Base-by-base conservation (phyloP, 2,329 filamentous ascomycete species). In the Colletotrichum chrysophilum region DNA sequence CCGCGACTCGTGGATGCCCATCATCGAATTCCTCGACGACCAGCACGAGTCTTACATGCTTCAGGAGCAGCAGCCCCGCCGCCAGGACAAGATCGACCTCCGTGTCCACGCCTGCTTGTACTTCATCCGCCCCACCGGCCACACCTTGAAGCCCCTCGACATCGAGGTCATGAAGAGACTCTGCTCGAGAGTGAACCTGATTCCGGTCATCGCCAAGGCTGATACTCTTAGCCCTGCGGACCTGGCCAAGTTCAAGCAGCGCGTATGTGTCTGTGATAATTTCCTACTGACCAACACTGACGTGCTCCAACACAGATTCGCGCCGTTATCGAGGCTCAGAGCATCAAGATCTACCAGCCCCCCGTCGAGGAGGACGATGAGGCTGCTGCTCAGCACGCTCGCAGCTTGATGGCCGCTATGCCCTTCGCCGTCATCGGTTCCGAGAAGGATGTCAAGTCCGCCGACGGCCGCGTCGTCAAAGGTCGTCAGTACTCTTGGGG, bases 41-140 rank as follows among this genome's bases (percentile, higher is more conserved):
- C 97, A 99, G 91, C 97, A 99, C 87, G 97, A 99, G 91, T 99
- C 97, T 48, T 99, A 99, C 89, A 99, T 99, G 97, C 92, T 99
- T 85, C 97, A 99, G 91, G 97, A 99, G 92, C 97, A 99, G 88
- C 97, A 99, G 89, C 97, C 97, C 81, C 95, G 95, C 87, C 96
- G 97, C 83, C 93, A 94, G 83, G 97, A 99, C 91, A 99, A 98
- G 92, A 99, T 99, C 83, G 97, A 99, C 85, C 94, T 99, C 83
- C 96, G 97, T 89, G 97, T 99, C 80, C 97, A 99, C 86, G 94
- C 96, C 80, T 99, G 97, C 88, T 88, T 99, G 85, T 99, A 99
- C 93, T 99, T 99, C 89, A 98, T 99, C 87, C 94, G 97, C 84
- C 97, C 97, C 74, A 99, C 97, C 71, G 97, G 97, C 84, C 97